Evolutionary conservation across 805 yeast genomes (phyloP), one percentile per base, ranked within the genome.

Genomic region (Suhomyces prunicola): DNA sequence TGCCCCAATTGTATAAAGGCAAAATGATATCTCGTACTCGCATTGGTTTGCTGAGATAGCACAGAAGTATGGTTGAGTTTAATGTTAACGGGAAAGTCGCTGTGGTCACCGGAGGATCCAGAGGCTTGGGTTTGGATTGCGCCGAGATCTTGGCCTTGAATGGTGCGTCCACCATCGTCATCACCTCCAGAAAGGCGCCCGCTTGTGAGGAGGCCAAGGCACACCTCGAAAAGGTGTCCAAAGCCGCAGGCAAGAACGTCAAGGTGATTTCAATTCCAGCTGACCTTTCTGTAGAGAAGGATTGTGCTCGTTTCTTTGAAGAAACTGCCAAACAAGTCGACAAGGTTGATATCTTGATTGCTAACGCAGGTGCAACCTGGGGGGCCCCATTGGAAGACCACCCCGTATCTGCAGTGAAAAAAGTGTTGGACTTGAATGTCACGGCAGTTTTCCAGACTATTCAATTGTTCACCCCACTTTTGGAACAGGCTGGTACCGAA

Each of bases 311-410:
- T 19, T 78, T 87, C 56, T 68, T 60, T 47, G 66, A 73, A 5
- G 76, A 73, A 39, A 79, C 80, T 13, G 54, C 66, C 13, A 65
- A 69, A 52, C 64, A 62, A 19, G 78, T 80, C 24, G 65, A 67
- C 15, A 73, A 76, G 60, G 76, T 86, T 36, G 83, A 87, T 66
- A 84, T 87, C 55, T 74, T 87, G 56, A 76, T 85, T 60, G 89
- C 91, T 47, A 87, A 87, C 61, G 92, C 93, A 5, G 93, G 93
- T 29, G 90, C 91, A 7, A 70, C 86, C 12, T 87, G 92, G 92
- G 92, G 91, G 17, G 85, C 83, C 1, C 81, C 81, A 10, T 67
- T 87, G 47, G 83, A 75, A 39, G 69, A 71, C 9, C 91, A 87
- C 62, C 83, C 89, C 3, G 82, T 82, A 27, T 55, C 69, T 3